A percentile compares a stretch with the other conserved stretches of the same genome.
phyloP scores from a whole-genome alignment of 192 early-diverging fungal genomes.

The Coemansia sp. region DNA sequence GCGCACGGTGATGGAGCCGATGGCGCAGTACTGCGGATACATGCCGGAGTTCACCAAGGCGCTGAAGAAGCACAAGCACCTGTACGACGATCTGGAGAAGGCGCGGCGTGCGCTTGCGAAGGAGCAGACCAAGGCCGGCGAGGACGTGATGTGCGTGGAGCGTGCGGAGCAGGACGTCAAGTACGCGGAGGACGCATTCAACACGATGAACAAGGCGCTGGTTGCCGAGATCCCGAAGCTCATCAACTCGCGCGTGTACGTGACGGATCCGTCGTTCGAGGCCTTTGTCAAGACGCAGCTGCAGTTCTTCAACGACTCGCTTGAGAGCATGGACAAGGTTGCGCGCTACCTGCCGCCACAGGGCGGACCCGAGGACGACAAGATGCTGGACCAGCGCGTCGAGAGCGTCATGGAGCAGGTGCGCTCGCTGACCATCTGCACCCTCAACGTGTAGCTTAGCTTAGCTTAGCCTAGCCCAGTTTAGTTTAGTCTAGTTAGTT shows the following conservation, averaged over 20 bases:
- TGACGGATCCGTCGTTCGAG: slow-evolving; percentile 94
- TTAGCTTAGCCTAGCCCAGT: too few relatives aligned
- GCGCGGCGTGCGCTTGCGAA: slow-evolving; percentile 71
- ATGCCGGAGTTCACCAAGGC: slow-evolving; percentile 94
- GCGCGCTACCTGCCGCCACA: slow-evolving; percentile 63
- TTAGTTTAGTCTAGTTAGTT: too few relatives aligned
- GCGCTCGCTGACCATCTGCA: slow-evolving; percentile 88
- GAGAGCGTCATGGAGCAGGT: slow-evolving; percentile 86
- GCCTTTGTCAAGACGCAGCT: slow-evolving; percentile 92
- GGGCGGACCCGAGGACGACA: slow-evolving; percentile 56
- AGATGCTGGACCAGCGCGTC: slow-evolving; percentile 66
- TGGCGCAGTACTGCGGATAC: slow-evolving; percentile 80
- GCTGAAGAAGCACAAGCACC: slow-evolving; percentile 84
- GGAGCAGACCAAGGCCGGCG: slow-evolving; percentile 75
- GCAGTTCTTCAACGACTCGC: slow-evolving; percentile 84
- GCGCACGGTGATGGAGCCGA: slow-evolving; percentile 84
- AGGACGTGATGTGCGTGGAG: slow-evolving; percentile 62
- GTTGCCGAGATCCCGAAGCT: slow-evolving; percentile 87
- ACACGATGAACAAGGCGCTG: slow-evolving; percentile 77
- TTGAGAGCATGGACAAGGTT: slow-evolving; percentile 69
- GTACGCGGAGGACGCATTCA: slow-evolving; percentile 74
- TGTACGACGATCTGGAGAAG: slow-evolving; percentile 88
- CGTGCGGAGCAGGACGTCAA: slow-evolving; percentile 83
- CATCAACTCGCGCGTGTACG: slow-evolving; percentile 83
- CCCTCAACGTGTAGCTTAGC: slow-evolving; percentile 52